These are phyloP conservation scores for Phytophthora idaei DNA, from an alignment of 352 stramenopile species.

Conservation along the genomic window DNA sequence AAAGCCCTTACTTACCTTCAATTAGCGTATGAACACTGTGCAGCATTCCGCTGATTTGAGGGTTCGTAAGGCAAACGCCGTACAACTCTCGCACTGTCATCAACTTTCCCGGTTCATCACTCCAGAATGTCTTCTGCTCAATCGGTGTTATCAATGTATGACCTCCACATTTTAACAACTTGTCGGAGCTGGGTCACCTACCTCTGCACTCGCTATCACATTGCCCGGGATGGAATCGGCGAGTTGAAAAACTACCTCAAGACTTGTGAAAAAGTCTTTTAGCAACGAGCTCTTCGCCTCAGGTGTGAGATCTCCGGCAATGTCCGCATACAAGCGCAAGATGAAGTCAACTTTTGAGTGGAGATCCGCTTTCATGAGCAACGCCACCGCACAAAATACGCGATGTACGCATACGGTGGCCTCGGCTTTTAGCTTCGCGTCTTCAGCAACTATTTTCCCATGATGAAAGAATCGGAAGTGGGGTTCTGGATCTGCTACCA, in stretches of 20 bases:
- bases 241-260: conserved; percentile 53
- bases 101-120: conserved; percentile 41
- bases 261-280: conserved; percentile 44
- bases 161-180: neutral
- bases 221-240: conserved; percentile 29
- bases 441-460: conserved; percentile 21
- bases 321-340: conserved; percentile 63
- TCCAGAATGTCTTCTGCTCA: conserved; percentile 49
- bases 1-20: conserved; percentile 36
- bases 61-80: conserved; percentile 65
- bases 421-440: conserved; percentile 18
- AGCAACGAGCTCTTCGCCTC: conserved; percentile 53
- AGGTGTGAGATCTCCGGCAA: conserved; percentile 37
- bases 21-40: conserved; percentile 57
- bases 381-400: conserved; percentile 60
- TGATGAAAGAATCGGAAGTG: conserved; percentile 73
- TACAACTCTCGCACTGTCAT: conserved; percentile 55
- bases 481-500: conserved; percentile 63
- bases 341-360: conserved; percentile 68
- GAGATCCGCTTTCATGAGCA: conserved; percentile 58
- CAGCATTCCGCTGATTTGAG: conserved; percentile 55
- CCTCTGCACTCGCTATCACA: conserved; percentile 29
- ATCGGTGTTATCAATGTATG: conserved; percentile 2
- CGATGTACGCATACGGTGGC: conserved; percentile 54
- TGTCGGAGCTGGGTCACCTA: conserved; percentile 3